phyloP scores from a whole-genome alignment of 129 eudicot genomes.

The Helianthus annuus region HanXRQr2.0-SUNRISE NC_035448.2:193369945-193370444 shows the following conservation, averaged over 20 bases:
- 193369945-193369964: too few species aligned
- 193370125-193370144: background rate
- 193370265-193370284: slow-evolving; percentile 55
- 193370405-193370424: slow-evolving; percentile 65
- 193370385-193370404: slow-evolving; percentile 62
- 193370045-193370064: too few species aligned
- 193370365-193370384: slow-evolving; percentile 58
- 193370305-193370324: slow-evolving; percentile 27
- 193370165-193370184: background rate
- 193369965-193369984: too few species aligned
- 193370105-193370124: too few species aligned
- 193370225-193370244: background rate
- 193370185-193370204: background rate
- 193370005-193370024: too few species aligned
- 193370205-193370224: background rate
- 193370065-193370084: too few species aligned
- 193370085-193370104: too few species aligned
- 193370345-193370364: slow-evolving; percentile 63
- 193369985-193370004: too few species aligned
- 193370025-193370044: too few species aligned
- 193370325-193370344: slow-evolving; percentile 58
- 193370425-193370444: background rate
- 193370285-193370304: slow-evolving; percentile 60
- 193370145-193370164: background rate
- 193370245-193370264: background rate